Evolutionary conservation across 495 filamentous ascomycete species (phyloP), one percentile per base, ranked within the genome.

Genomic region (Massariosphaeria phaeospora): DNA sequence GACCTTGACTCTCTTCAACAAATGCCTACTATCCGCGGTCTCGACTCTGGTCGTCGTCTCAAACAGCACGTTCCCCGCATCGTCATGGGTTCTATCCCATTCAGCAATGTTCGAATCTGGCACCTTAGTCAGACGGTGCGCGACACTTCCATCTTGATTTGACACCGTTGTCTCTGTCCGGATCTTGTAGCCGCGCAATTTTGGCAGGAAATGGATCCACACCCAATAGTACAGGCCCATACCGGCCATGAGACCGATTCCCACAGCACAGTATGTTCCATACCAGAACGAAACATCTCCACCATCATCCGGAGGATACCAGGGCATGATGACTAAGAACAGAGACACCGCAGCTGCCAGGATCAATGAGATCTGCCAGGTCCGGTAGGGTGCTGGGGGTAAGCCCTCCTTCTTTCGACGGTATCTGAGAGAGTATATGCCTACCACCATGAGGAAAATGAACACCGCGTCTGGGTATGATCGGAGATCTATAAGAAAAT

Each of bases 291-390:
- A 51, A 9, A 44, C 45, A 34, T 49, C 46, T n/a, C 25, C 45
- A 15, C 35, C 45, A 21, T 51, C 46, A 5, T 57, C 45, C 12
- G 54, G 54, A 1, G 54, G 54, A 23, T 50, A 84, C 84, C 82
- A 85, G 4, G 83, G 83, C 64, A 80, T 79, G 9, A 79, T 70
- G 18, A 86, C 63, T 45, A 82, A 67, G 55, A 81, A 85, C 0
- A 79, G 26, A 27, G 80, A 75, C 0, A 79, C 67, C 0, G 79
- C 38, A 29, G 84, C 75, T 12, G 74, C 72, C 61, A 84, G 82
- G 11, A 72, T 69, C 10, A 84, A 57, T 3, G 75, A 69, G 0
- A 75, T 52, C 40, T 77, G 61, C 81, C 82, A 84, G 1, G 77
- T 74, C 6, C 63, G 65, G 59, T 80, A 85, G 10, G 74, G 73